Evolutionary conservation across 78 protist genomes (phyloP).

Genomic region (Mantamonas sphyraenae): DNA sequence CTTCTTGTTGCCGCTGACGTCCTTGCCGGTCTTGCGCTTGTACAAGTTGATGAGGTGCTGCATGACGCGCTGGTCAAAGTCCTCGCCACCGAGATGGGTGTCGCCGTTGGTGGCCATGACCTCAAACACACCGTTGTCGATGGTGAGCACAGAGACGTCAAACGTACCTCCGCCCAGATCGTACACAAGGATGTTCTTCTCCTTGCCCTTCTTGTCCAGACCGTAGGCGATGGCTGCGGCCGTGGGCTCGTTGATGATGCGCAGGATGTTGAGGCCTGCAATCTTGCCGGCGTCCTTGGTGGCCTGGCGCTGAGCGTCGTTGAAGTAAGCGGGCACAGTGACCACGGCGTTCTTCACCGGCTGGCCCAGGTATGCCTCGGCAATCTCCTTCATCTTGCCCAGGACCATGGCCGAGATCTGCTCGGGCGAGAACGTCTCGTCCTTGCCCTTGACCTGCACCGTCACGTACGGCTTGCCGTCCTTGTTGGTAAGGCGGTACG

Average conservation of each 20-base stretch:
- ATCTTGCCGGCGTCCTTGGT: constrained; percentile 59
- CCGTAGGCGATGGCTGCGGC: constrained; percentile 96
- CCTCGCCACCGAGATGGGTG: too few relatives aligned
- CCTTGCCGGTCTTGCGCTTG: constrained; percentile 78
- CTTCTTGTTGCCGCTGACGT: constrained; percentile 68
- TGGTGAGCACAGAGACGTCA: constrained; percentile 94
- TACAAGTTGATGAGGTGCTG: constrained; percentile 70
- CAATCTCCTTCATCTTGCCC: constrained; percentile 84
- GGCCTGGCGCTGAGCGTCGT: constrained; percentile 58
- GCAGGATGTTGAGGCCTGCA: constrained; percentile 42
- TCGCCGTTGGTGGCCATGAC: constrained; percentile 98
- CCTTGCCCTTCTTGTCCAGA: constrained; percentile 55
- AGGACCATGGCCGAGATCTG: constrained; percentile 98
- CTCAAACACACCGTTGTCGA: constrained; percentile 95
- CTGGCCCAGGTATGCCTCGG: constrained; percentile 91
- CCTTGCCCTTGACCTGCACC: constrained; percentile 76
- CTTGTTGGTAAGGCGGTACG: constrained; percentile 79
- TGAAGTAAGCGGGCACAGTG: too few relatives aligned
- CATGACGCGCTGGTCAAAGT: constrained; percentile 92
- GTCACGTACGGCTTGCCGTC: constrained; percentile 80
- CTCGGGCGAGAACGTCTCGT: constrained; percentile 85
- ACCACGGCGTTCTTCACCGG: constrained; percentile 67
- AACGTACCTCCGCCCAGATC: constrained; percentile 99
- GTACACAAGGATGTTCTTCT: constrained; percentile 92
- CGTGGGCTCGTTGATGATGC: constrained; percentile 99